Base-by-base conservation (phyloP, 352 stramenopile species). In the Elongisporangium undulatum region DNA sequence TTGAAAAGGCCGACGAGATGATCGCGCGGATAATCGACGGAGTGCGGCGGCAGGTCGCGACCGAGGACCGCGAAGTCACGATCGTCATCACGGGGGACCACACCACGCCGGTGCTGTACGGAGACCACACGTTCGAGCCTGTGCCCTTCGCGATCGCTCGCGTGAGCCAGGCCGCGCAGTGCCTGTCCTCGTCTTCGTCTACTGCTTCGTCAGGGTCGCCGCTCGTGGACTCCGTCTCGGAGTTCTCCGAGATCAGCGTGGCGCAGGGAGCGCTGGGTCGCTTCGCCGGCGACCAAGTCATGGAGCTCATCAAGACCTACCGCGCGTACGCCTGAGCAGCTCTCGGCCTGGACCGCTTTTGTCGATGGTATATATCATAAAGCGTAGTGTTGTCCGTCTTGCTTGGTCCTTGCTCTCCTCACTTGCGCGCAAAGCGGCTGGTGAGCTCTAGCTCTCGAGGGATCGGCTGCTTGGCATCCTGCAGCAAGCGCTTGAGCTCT, bases 81-180 rank as follows among this genome's bases (percentile, higher is more conserved):
- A 90, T 95, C 26, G 70, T 95, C n/a, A 74, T 95, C 38, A 95
- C 87, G 2, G 87, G 87, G 12, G 87, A 95, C 61, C 87, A 95
- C 71, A 93, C 87, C 55, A 95, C 87, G 5, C 87, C 87, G 20
- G 85, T 93, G 23, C 78, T 90, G 59, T 94, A 93, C 54, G 87
- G 87, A 26, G 87, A 95, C 58, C 87, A 95, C 72, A 95, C 78
- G 26, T 94, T 95, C 59, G 87, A 95, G 56, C 85, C 87, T 0
- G 87, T 95, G 49, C 87, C 87, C 13, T 86, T 95, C 21, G 76
- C 85, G 22, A 93, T 95, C 59, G 68, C 83, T 3, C 75, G 81
- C 34, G 82, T 67, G 4, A 68, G 67, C 16, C 59, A 58, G 41
- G 80, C 81, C 12, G 64, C 66, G 29, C 53, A 71, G 26, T 67